Base-by-base conservation (phyloP, 2,329 filamentous ascomycete genomes). In the Phaeoacremonium minimum region DNA sequence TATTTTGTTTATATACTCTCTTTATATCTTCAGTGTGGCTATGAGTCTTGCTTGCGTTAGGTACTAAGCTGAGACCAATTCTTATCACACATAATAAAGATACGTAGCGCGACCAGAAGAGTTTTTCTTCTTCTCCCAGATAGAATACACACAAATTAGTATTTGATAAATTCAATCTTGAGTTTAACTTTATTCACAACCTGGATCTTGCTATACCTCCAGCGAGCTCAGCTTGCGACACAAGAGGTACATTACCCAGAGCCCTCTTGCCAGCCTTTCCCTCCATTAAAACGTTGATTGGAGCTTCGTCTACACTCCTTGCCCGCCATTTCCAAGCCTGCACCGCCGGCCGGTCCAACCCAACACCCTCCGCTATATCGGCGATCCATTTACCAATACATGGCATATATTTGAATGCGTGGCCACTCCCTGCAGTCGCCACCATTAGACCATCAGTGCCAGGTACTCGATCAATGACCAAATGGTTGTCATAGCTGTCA, bases 371-470 rank as follows among this genome's bases (percentile, higher is more conserved):
- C 2, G 37, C 19, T 30, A 41, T 34, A 13, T 41, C 30, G 4
- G 35, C 31, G 14, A 41, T 32, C 28, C 17, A 26, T 5, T 15
- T 18, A 4, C 58, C 58, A 17, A 60, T 48, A 8, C 57, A 47
- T 2, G 57, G 58, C n/a, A 61, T 40, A 18, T 57, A 60, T 39
- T 61, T 61, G 28, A 57, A 57, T 2, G 56, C 58, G 26, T 61
- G 57, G n/a, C 22, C 22, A n/a, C 22, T 26, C 9, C 22, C 22
- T n/a, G 22, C 22, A 9, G 22, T 26, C 9, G n/a, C 22, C 9
- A 26, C n/a, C 9, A 26, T 26, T 9, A 3, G 22, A n/a, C n/a
- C n/a, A n/a, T n/a, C n/a, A 26, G 22, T 26, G 9, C 22, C 22
- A 9, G 22, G 22, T 9, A 26, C 22, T 9, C 22, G 22, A 26